Conservation (phyloP, 345 rosid species). For the Linum usitatissimum region DNA sequence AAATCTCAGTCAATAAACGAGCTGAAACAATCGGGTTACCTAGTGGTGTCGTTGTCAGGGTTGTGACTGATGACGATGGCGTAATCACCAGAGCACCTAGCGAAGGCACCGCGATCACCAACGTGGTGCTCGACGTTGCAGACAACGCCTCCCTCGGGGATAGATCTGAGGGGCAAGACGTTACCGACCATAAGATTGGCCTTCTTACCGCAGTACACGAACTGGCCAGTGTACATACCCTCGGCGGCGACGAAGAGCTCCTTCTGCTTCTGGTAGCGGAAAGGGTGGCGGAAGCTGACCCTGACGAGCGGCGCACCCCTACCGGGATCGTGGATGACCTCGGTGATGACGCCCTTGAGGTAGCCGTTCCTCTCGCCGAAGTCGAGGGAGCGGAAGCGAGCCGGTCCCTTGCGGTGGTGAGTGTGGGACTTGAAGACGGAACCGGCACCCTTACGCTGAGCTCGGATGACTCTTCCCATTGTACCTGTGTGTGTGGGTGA, state of each 20-base stretch:
- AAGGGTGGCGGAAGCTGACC: constrained; percentile 54
- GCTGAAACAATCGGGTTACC: constrained; percentile 17
- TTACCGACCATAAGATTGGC: constrained; percentile 46
- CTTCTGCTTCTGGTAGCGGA: constrained; percentile 60
- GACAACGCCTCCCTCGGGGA: constrained; percentile 66
- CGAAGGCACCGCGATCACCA: constrained; percentile 59
- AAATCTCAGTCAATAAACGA: background rate
- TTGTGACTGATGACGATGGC: constrained; percentile 58
- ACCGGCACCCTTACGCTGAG: constrained; percentile 66
- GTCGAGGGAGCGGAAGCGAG: constrained; percentile 58
- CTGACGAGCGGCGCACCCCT: constrained; percentile 66
- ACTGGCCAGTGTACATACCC: constrained; percentile 55
- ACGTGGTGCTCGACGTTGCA: constrained; percentile 71
- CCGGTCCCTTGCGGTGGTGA: constrained; percentile 71
- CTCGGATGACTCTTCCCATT: constrained; percentile 71
- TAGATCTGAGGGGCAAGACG: constrained; percentile 40
- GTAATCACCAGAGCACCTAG: constrained; percentile 51
- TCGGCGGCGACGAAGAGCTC: constrained; percentile 63
- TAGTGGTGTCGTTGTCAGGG: constrained; percentile 52
- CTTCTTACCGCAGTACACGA: constrained; percentile 44
- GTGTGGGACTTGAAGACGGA: constrained; percentile 71
- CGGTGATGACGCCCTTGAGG: constrained; percentile 52
- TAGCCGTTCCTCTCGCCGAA: constrained; percentile 66
- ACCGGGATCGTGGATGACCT: constrained; percentile 61
- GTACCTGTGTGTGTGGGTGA: background rate